Evolutionary conservation across 2,329 filamentous ascomycete genomes (phyloP).

Genomic region (Talaromyces verruculosus): DNA sequence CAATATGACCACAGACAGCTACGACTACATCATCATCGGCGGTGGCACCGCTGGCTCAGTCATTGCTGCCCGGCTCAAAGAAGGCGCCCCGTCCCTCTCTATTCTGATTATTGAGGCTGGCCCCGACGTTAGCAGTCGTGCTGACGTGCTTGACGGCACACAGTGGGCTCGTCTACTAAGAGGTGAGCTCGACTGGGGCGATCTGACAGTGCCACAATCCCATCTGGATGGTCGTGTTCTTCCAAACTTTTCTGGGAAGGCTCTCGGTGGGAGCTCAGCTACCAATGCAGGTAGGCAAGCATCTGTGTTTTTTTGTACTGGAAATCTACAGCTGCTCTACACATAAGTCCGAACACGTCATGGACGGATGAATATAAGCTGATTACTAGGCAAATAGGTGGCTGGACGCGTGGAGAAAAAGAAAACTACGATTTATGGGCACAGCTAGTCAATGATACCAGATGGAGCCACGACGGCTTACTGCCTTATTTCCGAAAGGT

Average conservation of each 20-base stretch:
- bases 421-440: slow-evolving; percentile 34
- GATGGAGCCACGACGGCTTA: slow-evolving; percentile 32
- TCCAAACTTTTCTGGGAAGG: slow-evolving; percentile 34
- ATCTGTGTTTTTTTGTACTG: background rate
- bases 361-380: background rate
- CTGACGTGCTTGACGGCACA: slow-evolving; percentile 15
- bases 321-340: background rate
- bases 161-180: slow-evolving; percentile 27
- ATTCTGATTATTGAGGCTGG: slow-evolving; percentile 39
- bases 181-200: slow-evolving; percentile 35
- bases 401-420: slow-evolving; percentile 26
- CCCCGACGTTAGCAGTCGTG: slow-evolving; percentile 23
- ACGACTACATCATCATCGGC: slow-evolving; percentile 31
- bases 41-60: slow-evolving; percentile 33
- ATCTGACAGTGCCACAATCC: slow-evolving; percentile 33
- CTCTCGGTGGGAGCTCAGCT: slow-evolving; percentile 30
- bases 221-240: slow-evolving; percentile 29
- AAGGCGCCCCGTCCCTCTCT: slow-evolving; percentile 23
- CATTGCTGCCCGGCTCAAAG: slow-evolving; percentile 32
- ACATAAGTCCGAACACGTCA: background rate
- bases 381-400: background rate
- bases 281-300: slow-evolving; percentile 32
- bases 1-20: slow-evolving; percentile 18
- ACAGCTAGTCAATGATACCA: slow-evolving; percentile 25
- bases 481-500: slow-evolving; percentile 32